A percentile compares a stretch with the other conserved stretches of the same genome.
These are phyloP conservation scores for Fusarium pilosicola DNA, from an alignment of 2,329 filamentous ascomycete species.

Conservation along the genomic window DNA sequence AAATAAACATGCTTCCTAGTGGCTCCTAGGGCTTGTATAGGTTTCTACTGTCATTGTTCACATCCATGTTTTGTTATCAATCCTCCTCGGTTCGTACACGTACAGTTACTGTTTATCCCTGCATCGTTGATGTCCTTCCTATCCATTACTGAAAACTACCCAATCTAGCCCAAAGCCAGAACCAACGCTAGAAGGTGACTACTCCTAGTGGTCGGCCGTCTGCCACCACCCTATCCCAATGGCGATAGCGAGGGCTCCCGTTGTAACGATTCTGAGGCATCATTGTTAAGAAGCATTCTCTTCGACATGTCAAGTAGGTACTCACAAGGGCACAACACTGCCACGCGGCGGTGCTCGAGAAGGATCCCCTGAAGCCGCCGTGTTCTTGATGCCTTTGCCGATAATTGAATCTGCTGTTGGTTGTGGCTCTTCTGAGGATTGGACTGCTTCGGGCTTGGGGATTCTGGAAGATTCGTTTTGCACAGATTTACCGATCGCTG, in stretches of 20 bases:
- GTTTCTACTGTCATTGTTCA: slow-evolving; percentile 7
- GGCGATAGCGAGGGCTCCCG: slow-evolving; percentile 40
- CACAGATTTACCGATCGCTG: neutral
- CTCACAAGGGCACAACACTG: slow-evolving; percentile 36
- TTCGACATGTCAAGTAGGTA: neutral
- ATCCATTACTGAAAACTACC: slow-evolving; percentile 10
- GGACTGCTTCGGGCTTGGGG: neutral
- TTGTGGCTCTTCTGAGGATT: neutral
- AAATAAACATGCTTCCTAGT: slow-evolving; percentile 25
- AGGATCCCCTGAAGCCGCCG: slow-evolving; percentile 6
- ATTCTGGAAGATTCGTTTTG: neutral
- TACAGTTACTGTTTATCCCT: slow-evolving; percentile 10
- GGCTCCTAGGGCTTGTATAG: slow-evolving; percentile 22
- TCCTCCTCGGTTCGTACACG: slow-evolving; percentile 8
- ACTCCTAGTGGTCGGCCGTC: slow-evolving; percentile 25
- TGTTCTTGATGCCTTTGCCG: slow-evolving; percentile 1
- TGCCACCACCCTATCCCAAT: slow-evolving; percentile 44
- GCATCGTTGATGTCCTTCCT: neutral
- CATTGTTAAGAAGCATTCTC: slow-evolving; percentile 21
- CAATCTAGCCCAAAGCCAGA: slow-evolving; percentile 4
- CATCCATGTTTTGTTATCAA: slow-evolving; percentile 2
- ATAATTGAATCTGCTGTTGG: neutral
- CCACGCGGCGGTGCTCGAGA: slow-evolving; percentile 11
- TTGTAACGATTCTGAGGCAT: slow-evolving; percentile 35
- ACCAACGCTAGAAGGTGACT: neutral